phyloP scores from a whole-genome alignment of 139 green algal genomes.

The Pleodorina starrii region DNA sequence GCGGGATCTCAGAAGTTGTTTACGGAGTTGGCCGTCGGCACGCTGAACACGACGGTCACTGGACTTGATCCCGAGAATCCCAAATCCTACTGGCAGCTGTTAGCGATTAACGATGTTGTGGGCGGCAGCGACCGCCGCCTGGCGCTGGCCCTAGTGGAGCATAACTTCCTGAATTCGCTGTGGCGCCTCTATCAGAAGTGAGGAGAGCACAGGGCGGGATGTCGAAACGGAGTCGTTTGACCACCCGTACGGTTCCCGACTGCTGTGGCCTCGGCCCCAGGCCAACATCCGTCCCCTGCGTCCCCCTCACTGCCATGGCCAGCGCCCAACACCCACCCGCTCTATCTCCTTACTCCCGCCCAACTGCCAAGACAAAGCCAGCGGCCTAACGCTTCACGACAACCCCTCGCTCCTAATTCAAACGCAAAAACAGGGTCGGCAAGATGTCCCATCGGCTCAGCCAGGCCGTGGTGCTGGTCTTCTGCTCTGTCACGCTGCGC shows the following conservation, averaged over 20 bases:
- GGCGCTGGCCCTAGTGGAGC: neutral
- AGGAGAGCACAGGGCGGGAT: neutral
- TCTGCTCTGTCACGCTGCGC: neutral
- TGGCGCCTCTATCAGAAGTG: conserved; percentile 1
- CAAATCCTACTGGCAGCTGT: neutral
- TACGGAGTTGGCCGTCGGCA: neutral
- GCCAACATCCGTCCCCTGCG: too few relatives aligned
- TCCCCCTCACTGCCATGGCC: too few relatives aligned
- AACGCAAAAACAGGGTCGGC: neutral
- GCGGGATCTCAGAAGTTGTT: neutral
- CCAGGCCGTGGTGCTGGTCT: conserved; percentile 20
- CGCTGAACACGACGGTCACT: neutral
- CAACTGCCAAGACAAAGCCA: too few relatives aligned
- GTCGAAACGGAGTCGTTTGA: too few relatives aligned
- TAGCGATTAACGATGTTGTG: neutral
- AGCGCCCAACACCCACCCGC: too few relatives aligned
- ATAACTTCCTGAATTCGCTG: neutral
- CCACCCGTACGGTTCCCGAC: too few relatives aligned
- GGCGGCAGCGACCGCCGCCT: neutral
- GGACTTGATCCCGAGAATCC: neutral
- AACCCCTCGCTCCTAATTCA: too few relatives aligned
- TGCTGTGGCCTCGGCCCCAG: neutral
- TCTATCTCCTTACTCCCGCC: too few relatives aligned
- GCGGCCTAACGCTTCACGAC: too few relatives aligned
- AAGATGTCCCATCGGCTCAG: neutral